These are phyloP conservation scores for Quercus phellos DNA, from an alignment of 331 rosid genomes.

Conservation along the genomic window DNA sequence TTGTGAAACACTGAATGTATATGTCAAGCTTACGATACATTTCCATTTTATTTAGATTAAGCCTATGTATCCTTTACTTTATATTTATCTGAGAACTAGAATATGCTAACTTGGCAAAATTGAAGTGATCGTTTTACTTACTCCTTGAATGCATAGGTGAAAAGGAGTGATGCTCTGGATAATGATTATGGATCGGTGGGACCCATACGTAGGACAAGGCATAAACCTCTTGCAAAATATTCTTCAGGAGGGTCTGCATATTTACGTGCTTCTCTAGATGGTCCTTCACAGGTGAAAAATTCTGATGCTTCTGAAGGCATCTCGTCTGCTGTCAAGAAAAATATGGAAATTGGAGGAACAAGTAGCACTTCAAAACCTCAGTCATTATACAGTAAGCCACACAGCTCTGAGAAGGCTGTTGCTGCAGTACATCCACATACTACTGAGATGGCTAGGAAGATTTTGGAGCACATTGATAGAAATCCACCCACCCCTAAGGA, in stretches of 20 bases:
- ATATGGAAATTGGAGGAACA: conserved; percentile 35
- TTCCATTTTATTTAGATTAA: neutral
- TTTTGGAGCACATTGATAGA: conserved; percentile 80
- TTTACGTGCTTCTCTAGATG: conserved; percentile 30
- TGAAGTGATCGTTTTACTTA: neutral
- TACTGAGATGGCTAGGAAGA: conserved; percentile 72
- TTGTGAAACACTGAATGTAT: neutral
- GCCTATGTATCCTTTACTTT: neutral
- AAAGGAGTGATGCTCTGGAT: conserved; percentile 38
- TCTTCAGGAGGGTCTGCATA: conserved; percentile 40
- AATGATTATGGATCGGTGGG: conserved; percentile 65
- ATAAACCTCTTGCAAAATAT: conserved; percentile 38
- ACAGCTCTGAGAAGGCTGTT: conserved; percentile 29
- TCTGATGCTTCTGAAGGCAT: conserved; percentile 33
- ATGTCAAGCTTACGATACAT: neutral
- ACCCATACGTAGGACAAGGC: conserved; percentile 62
- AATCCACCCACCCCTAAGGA: conserved; percentile 65
- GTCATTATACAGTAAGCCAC: conserved; percentile 28
- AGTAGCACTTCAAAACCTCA: conserved; percentile 24
- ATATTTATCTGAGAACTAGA: neutral
- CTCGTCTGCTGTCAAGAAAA: conserved; percentile 32
- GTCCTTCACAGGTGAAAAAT: conserved; percentile 29
- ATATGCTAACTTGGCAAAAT: neutral
- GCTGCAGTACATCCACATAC: conserved; percentile 58
- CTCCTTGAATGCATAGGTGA: conserved; percentile 30